phyloP scores from a whole-genome alignment of 345 rosid species.

The Eucalyptus dawsonii region DNA sequence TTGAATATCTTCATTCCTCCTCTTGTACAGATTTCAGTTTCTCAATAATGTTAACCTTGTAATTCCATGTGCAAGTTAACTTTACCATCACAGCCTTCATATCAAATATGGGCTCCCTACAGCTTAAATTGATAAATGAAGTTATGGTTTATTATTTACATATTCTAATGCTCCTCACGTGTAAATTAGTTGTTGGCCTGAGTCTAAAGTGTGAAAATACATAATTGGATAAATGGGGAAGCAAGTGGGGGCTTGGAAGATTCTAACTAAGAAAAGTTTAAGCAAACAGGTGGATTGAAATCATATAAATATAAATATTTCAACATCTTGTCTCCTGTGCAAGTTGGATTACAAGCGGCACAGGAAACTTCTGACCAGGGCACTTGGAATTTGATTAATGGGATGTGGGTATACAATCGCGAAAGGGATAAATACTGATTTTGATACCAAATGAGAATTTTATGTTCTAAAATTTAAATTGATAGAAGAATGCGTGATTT shows the following conservation, averaged over 20 bases:
- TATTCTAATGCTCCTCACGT: background rate
- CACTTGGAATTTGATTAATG: background rate
- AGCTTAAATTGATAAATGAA: no score
- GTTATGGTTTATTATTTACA: background rate
- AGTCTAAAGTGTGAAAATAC: background rate
- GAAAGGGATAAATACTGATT: no score
- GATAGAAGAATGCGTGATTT: background rate
- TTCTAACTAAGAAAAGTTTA: no score
- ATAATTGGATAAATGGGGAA: no score
- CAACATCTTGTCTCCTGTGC: background rate
- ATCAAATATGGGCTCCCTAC: background rate
- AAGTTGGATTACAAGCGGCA: background rate
- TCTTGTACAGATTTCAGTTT: background rate
- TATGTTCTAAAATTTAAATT: no score
- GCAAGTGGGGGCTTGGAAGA: background rate
- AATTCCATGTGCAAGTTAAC: background rate
- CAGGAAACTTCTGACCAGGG: background rate
- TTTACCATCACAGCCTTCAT: background rate
- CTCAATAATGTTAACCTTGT: background rate
- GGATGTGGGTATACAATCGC: background rate
- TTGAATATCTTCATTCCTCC: background rate
- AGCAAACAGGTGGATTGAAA: background rate
- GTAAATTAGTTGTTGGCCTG: background rate
- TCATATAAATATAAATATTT: background rate
- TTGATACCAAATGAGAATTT: background rate